Evolutionary conservation across 495 filamentous ascomycete species (phyloP).

Genomic region (Podospora didyma): DNA sequence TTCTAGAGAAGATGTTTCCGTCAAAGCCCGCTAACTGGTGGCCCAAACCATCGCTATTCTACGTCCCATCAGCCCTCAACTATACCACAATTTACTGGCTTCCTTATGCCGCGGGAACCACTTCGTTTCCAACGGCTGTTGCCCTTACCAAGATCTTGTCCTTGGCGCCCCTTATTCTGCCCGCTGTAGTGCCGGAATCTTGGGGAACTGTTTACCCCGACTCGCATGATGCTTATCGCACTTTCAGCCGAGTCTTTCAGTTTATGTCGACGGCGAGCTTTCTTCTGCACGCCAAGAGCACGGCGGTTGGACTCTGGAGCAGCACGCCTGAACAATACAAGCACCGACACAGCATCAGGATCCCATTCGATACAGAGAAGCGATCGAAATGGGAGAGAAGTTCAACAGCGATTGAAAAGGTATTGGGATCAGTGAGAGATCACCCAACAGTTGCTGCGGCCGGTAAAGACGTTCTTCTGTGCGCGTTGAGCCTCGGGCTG

Average conservation of each 20-base stretch:
- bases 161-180: conserved; percentile 44
- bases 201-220: conserved; percentile 38
- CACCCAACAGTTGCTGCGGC: conserved; percentile 48
- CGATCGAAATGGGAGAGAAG: conserved; percentile 36
- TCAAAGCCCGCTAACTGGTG: conserved; percentile 44
- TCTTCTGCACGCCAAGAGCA: conserved; percentile 37
- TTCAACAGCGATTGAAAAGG: conserved; percentile 36
- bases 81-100: conserved; percentile 40
- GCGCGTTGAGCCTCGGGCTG: conserved; percentile 43
- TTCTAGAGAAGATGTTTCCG: conserved; percentile 27
- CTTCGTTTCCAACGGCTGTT: conserved; percentile 41
- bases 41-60: conserved; percentile 40
- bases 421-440: conserved; percentile 37
- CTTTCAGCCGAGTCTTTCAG: conserved; percentile 39
- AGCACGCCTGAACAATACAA: conserved; percentile 41
- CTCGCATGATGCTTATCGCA: conserved; percentile 35
- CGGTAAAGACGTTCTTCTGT: conserved; percentile 50
- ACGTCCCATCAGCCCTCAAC: conserved; percentile 37
- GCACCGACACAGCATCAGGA: conserved; percentile 40
- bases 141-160: conserved; percentile 42
- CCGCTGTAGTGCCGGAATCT: conserved; percentile 35
- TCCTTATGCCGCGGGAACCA: conserved; percentile 42
- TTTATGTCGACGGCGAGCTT: conserved; percentile 32
- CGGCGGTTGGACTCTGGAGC: conserved; percentile 28
- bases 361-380: conserved; percentile 41